Evolutionary conservation across 768 basidiomycete species (phyloP), one percentile per base, ranked within the genome.

Genomic region (Sarcodon sp.): DNA sequence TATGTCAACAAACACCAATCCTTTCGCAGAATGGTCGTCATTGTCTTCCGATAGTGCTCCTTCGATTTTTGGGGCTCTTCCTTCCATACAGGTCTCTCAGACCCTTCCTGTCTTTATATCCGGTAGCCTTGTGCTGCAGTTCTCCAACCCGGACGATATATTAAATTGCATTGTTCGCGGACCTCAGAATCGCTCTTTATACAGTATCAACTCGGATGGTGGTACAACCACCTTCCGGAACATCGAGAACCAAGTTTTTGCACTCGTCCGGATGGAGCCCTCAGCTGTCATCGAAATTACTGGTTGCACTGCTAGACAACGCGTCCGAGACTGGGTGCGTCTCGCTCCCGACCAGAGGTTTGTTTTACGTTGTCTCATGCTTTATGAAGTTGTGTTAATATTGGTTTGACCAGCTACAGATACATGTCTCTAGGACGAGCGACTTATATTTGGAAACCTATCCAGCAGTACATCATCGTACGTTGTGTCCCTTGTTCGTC

Each of bases 51-150:
- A 34, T 21, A 56, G 64, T 8, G 56, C 67, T 4, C 75, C 79
- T 43, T 81, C 80, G 43, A 61, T 81, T 49, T 77, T 75, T 54
- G 80, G 80, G 5, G 79, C 79, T 0, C 73, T 83, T 15, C 80
- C 80, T 31, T 79, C 63, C 18, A 54, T 68, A 12, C 61, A 64
- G 32, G 62, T 57, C 57, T 64, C 55, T 11, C 53, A 50, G 37
- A 48, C 57, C 8, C 44, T 50, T 18, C 55, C 61, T 16, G 54
- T 58, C 3, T 54, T 55, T 41, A 56, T 57, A 36, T 55, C 62
- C 7, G 57, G 63, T 12, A 63, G 65, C 49, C 54, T 69, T 52
- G 63, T 65, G 5, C 74, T 75, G 59, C 66, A 67, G 44, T 75
- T 83, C 66, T 70, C 71, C 9, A 61, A 67, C 10, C 71, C 64